A percentile compares a stretch with the other conserved stretches of the same genome.
These are phyloP conservation scores for Silene uniflora DNA, from an alignment of 148 eudicot species.

Conservation along the genomic window DNA sequence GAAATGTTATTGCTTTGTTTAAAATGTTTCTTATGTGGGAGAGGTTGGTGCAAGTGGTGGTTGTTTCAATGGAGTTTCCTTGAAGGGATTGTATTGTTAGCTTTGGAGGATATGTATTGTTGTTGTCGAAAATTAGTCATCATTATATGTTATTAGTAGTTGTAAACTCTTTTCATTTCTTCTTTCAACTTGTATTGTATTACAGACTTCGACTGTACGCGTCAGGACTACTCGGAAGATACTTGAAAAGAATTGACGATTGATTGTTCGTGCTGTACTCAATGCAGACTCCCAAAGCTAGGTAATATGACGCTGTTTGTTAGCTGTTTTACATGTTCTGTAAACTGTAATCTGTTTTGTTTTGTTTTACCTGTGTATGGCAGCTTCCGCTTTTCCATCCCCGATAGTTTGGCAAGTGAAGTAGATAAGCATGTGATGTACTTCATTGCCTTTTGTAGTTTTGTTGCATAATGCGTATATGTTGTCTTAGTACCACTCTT, in stretches of 20 bases:
- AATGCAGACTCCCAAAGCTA: constrained; percentile 77
- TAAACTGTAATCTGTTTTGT: background rate
- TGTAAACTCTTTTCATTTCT: constrained; percentile 24
- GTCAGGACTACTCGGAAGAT: constrained; percentile 36
- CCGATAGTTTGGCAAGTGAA: background rate
- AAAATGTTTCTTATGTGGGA: constrained; percentile 19
- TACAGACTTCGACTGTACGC: constrained; percentile 1
- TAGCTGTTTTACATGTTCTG: background rate
- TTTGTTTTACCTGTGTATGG: background rate
- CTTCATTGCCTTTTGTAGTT: background rate
- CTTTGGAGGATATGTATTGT: constrained; percentile 20
- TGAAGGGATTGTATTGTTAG: constrained; percentile 55
- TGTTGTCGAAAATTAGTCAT: constrained; percentile 21
- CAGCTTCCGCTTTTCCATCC: background rate
- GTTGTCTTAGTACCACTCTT: constrained; percentile 8
- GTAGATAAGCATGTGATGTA: constrained; percentile 6
- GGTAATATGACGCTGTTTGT: constrained; percentile 35
- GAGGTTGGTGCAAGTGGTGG: constrained; percentile 52
- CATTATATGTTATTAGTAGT: constrained; percentile 20
- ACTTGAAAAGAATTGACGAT: constrained; percentile 1
- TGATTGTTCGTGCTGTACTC: constrained; percentile 9
- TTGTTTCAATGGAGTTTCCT: constrained; percentile 65
- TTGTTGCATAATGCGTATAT: background rate
- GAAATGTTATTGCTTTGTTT: constrained; percentile 14
- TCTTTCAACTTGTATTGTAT: background rate